Evolutionary conservation across 805 yeast species (phyloP).

Genomic region (Metschnikowia henanensis): DNA sequence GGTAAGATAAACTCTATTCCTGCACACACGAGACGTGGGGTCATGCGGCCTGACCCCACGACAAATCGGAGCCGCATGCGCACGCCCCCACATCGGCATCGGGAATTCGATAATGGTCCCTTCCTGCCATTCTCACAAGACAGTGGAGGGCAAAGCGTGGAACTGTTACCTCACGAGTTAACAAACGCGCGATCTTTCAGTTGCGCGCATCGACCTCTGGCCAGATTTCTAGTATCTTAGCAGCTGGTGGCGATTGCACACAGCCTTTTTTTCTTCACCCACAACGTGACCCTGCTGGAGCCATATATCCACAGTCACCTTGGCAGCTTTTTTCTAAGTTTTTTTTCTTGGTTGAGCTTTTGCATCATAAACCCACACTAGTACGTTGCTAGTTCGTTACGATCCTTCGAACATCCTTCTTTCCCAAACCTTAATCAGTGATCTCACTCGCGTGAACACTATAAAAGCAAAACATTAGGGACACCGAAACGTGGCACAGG

Average conservation of each 20-base stretch:
- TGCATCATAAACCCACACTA: too few relatives aligned
- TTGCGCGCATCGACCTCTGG: not conserved
- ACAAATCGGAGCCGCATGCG: not conserved
- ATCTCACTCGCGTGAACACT: too few relatives aligned
- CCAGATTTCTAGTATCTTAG: not conserved
- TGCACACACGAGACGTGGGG: not conserved
- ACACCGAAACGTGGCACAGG: too few relatives aligned
- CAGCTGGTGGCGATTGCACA: not conserved
- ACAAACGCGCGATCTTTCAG: not conserved
- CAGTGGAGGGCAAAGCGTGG: not conserved
- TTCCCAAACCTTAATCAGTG: too few relatives aligned
- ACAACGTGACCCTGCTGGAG: not conserved
- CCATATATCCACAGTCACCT: too few relatives aligned
- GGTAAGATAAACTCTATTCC: not conserved
- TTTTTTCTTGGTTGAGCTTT: too few relatives aligned
- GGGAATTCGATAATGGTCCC: not conserved
- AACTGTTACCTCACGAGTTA: not conserved
- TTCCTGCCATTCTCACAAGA: not conserved
- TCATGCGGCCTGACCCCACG: constrained; percentile 1
- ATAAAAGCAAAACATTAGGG: too few relatives aligned
- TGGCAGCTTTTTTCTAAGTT: too few relatives aligned
- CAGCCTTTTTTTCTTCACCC: not conserved
- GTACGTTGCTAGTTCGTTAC: too few relatives aligned
- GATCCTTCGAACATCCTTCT: too few relatives aligned
- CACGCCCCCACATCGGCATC: constrained; percentile 1